These are phyloP conservation scores for Diplodia seriata DNA, from an alignment of 2,329 filamentous ascomycete genomes.

Conservation along the genomic window DNA sequence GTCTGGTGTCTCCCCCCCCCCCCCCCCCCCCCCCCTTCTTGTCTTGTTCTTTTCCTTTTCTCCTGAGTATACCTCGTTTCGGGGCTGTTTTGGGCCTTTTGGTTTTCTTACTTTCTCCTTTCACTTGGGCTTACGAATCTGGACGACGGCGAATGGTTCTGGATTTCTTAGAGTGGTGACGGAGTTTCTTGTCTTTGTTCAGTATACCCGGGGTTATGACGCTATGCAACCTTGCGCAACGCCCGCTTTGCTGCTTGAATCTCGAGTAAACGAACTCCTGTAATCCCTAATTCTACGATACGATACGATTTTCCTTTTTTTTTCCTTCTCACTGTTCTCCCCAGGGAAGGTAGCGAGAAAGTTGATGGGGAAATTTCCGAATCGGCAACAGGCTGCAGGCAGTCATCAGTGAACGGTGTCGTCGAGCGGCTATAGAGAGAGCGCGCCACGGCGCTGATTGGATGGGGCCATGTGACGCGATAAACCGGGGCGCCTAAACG, in stretches of 20 bases:
- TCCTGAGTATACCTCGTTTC: neutral
- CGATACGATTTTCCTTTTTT: neutral
- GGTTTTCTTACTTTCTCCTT: neutral
- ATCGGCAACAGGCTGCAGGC: no score
- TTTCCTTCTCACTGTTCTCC: neutral
- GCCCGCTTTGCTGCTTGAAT: neutral
- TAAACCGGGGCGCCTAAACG: neutral
- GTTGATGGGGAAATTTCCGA: no score
- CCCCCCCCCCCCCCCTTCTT: no score
- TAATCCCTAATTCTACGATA: constrained; percentile 6
- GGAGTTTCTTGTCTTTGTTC: neutral
- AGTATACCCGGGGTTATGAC: constrained; percentile 20
- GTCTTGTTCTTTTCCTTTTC: neutral
- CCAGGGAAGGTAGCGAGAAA: neutral
- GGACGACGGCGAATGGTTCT: neutral
- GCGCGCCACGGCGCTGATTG: constrained; percentile 3
- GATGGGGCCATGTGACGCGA: constrained; percentile 1
- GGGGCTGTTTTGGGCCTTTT: neutral
- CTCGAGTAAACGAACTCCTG: neutral
- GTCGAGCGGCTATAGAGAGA: neutral
- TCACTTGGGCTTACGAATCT: neutral
- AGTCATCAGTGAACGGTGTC: no score
- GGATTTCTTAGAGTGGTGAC: constrained; percentile 8
- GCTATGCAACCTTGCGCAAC: neutral
- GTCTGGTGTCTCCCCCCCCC: no score